Conservation (phyloP, 345 rosid species). For the Populus euphratica region DNA sequence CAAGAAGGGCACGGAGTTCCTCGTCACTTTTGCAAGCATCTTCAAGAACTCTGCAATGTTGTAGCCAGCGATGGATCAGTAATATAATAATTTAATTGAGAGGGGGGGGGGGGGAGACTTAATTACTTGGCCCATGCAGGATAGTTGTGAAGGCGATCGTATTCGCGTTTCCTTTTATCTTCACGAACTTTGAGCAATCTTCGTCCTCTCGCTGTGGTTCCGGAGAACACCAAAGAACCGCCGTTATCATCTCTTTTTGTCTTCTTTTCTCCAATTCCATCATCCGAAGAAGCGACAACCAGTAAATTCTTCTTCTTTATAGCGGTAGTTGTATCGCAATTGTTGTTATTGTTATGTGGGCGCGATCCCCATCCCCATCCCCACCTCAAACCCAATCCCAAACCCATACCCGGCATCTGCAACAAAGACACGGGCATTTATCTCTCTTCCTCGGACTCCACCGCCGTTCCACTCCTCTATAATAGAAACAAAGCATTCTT, state of each 20-base stretch:
- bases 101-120: too few species aligned
- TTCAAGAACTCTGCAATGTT: slow-evolving; percentile 56
- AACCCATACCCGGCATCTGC: too few species aligned
- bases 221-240: slow-evolving; percentile 35
- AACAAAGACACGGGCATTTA: too few species aligned
- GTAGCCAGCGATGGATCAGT: neutral
- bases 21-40: slow-evolving; percentile 72
- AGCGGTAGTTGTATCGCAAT: too few species aligned
- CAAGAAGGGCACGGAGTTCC: slow-evolving; percentile 80
- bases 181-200: slow-evolving; percentile 74
- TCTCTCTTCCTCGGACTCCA: too few species aligned
- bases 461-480: too few species aligned
- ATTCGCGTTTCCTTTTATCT: slow-evolving; percentile 79
- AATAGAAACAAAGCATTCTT: too few species aligned
- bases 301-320: too few species aligned
- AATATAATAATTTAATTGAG: neutral
- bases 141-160: slow-evolving; percentile 66
- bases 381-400: too few species aligned
- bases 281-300: neutral
- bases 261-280: neutral
- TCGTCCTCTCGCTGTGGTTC: slow-evolving; percentile 91
- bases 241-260: neutral
- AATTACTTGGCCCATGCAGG: slow-evolving; percentile 86
- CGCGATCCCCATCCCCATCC: too few species aligned
- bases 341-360: too few species aligned